Conservation (phyloP, 2,329 filamentous ascomycete species). For the Aspergillus sp. region DNA sequence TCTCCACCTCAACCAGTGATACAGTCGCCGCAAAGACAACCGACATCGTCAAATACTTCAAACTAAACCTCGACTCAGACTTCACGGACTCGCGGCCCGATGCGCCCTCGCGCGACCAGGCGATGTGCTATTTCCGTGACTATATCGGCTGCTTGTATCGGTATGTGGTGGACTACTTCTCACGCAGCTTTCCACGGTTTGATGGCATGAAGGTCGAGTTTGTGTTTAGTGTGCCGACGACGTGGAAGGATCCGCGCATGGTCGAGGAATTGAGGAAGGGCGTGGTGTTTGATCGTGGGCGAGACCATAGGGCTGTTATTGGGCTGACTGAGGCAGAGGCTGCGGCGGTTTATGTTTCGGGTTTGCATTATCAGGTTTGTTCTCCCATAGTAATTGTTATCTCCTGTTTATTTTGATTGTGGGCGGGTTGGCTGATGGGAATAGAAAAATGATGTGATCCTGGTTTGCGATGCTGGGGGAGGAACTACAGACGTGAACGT, state of each 20-base stretch:
- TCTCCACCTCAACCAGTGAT: too few relatives aligned
- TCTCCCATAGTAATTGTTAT: not conserved
- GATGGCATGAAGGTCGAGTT: conserved; percentile 34
- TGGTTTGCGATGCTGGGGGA: conserved; percentile 54
- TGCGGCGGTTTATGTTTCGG: conserved; percentile 51
- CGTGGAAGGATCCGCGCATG: conserved; percentile 40
- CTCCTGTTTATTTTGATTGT: not conserved
- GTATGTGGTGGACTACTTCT: conserved; percentile 30
- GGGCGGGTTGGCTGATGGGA: not conserved
- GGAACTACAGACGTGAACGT: conserved; percentile 45
- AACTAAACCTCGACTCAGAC: conserved; percentile 35
- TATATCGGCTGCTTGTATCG: conserved; percentile 36
- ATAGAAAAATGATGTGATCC: conserved; percentile 44
- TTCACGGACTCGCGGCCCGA: conserved; percentile 27
- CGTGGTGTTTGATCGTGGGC: conserved; percentile 25
- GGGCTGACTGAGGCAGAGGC: conserved; percentile 56
- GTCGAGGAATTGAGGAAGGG: conserved; percentile 34
- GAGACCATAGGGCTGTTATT: conserved; percentile 42
- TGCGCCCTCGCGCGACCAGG: conserved; percentile 21
- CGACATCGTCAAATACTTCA: conserved; percentile 38
- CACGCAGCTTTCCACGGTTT: conserved; percentile 27
- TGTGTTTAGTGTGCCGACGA: conserved; percentile 45
- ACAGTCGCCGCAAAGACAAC: not conserved
- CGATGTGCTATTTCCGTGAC: conserved; percentile 31
- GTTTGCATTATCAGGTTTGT: conserved; percentile 25